Evolutionary conservation across 2,329 filamentous ascomycete species (phyloP).

Genomic region (Aspergillus alliaceus): DNA sequence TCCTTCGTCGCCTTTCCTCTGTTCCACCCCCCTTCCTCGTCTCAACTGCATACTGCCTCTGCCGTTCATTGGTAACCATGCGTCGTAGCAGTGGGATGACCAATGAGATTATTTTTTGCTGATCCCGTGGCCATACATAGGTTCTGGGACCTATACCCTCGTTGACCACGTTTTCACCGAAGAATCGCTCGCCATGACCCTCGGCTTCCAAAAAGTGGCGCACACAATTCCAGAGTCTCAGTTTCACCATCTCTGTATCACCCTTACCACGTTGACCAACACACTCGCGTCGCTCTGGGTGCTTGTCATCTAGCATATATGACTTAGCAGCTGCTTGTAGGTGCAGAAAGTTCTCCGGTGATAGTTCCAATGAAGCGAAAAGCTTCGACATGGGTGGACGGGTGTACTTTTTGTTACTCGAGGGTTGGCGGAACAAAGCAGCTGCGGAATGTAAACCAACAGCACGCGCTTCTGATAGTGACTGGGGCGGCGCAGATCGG

Average conservation of each 20-base stretch:
- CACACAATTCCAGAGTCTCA: conserved; percentile 58
- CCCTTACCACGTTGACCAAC: conserved; percentile 57
- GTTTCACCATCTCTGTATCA: conserved; percentile 57
- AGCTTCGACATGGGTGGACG: conserved; percentile 60
- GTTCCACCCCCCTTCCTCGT: conserved; percentile 50
- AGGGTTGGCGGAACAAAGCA: conserved; percentile 53
- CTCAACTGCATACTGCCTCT: conserved; percentile 58
- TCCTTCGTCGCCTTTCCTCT: conserved; percentile 39
- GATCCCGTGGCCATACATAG: conserved; percentile 56
- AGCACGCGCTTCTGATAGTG: conserved; percentile 46
- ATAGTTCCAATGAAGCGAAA: conserved; percentile 56
- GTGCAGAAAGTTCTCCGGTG: conserved; percentile 57
- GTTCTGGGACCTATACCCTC: conserved; percentile 40
- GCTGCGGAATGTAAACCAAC: conserved; percentile 55
- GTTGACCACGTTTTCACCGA: conserved; percentile 48
- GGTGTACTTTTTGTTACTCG: conserved; percentile 56
- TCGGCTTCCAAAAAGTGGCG: conserved; percentile 53
- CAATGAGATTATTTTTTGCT: conserved; percentile 56
- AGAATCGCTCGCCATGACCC: conserved; percentile 54
- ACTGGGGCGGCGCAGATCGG: conserved; percentile 37
- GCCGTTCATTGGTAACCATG: conserved; percentile 62
- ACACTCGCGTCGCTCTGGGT: conserved; percentile 57
- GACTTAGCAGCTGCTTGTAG: conserved; percentile 56
- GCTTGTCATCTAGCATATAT: conserved; percentile 57
- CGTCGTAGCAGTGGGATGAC: conserved; percentile 58